These are phyloP conservation scores for Circinella umbellata DNA, from an alignment of 371 early-diverging fungal species.

Conservation along the genomic window DNA sequence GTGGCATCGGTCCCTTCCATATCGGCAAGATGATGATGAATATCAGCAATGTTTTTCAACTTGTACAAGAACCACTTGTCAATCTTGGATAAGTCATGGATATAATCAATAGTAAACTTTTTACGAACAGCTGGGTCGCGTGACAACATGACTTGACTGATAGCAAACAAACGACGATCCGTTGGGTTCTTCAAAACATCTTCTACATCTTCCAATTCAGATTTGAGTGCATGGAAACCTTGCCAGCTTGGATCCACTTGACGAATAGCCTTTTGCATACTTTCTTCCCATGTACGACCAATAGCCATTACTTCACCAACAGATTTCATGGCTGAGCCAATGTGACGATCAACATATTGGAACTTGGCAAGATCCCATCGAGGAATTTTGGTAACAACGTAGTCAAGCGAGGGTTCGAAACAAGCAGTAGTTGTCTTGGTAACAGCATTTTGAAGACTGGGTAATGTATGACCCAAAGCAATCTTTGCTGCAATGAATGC, in stretches of 20 bases:
- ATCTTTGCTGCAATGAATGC: conserved; percentile 96
- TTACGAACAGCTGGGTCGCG: conserved; percentile 50
- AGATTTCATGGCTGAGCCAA: conserved; percentile 90
- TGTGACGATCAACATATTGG: conserved; percentile 79
- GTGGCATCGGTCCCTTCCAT: conserved; percentile 42
- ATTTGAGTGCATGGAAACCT: conserved; percentile 66
- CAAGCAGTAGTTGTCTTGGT: conserved; percentile 91
- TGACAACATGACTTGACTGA: conserved; percentile 85
- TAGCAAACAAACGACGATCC: conserved; percentile 88
- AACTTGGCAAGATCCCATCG: conserved; percentile 95
- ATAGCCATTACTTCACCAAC: conserved; percentile 98
- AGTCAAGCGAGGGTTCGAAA: conserved; percentile 95
- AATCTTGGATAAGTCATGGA: conserved; percentile 88
- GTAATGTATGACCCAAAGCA: conserved; percentile 82
- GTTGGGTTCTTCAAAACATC: conserved; percentile 78
- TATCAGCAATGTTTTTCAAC: conserved; percentile 84
- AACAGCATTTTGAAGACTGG: conserved; percentile 86
- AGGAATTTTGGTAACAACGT: conserved; percentile 93
- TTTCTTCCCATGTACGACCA: conserved; percentile 93
- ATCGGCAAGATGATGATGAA: conserved; percentile 56
- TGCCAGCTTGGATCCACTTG: conserved; percentile 71
- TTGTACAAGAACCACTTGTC: conserved; percentile 96
- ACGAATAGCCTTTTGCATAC: conserved; percentile 89
- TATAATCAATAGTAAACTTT: conserved; percentile 80
- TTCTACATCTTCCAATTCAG: conserved; percentile 66